Base-by-base conservation (phyloP, 352 stramenopile species). In the Elongisporangium undulatum region DNA sequence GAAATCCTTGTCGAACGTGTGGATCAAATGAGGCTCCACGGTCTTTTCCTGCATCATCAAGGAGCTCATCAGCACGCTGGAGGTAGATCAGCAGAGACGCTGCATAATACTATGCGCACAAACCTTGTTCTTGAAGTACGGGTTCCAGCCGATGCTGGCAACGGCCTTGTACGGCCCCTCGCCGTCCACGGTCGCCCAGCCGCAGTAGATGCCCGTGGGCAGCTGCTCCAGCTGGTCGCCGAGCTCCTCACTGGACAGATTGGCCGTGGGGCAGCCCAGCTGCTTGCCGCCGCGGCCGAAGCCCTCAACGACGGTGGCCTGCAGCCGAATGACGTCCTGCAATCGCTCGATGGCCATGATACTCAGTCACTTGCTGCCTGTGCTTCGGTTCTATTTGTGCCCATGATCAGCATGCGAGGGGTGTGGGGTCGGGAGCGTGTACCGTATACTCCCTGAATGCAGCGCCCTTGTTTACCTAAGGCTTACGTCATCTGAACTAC, bases 141-240 rank as follows among this genome's bases (percentile, higher is more conserved):
- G 92, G 71, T 98, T 98, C 88, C 87, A 98, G 13, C 96, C 96
- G 41, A 99, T 96, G 80, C 98, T 99, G n/a, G 96, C 96, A 21
- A 98, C 96, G 19, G 94, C 95, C 74, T 98, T 98, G 77, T 92
- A 96, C 49, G 81, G 77, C 0, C 79, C 86, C 12, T 82, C 61
- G 57, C 75, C 77, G 69, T 97, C 88, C 17, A 98, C 79, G 0
- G 79, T 85, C 24, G 92, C 95, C 92, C 92, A 98, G 41, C 92
- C 92, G 72, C 92, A 94, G 74, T 98, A 99, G 53, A 98, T 96
- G 21, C 95, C 94, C n/a, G 89, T 91, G 12, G 73, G 65, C 22
- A 96, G 72, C 62, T 80, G 60, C 51, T 97, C 84, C 17, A 97
- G 69, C 56, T 77, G 67, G 9, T 91, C 66, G 24, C 88, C 90